Conservation (phyloP, 208 protist genomes). For the Trichomonas tenax region DNA sequence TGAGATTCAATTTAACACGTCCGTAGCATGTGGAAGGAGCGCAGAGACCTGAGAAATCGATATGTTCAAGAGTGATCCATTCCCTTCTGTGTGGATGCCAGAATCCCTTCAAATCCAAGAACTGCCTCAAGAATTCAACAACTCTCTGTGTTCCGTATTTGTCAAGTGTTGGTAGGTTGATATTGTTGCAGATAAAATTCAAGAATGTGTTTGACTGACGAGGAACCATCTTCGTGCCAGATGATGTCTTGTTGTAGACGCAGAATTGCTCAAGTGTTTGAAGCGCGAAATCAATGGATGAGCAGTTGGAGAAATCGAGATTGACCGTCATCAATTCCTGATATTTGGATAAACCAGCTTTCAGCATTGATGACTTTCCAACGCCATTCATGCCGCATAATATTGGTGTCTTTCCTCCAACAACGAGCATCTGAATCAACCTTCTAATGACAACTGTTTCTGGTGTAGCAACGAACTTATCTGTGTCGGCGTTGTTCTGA, state of each 20-base stretch:
- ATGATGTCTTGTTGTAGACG: constrained; percentile 62
- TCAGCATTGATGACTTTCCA: constrained; percentile 94
- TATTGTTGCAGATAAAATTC: constrained; percentile 96
- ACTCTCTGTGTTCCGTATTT: constrained; percentile 93
- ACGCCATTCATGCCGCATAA: constrained; percentile 69
- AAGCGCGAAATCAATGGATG: constrained; percentile 74
- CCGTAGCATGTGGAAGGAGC: constrained; percentile 97
- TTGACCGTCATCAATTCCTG: constrained; percentile 76
- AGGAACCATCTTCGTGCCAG: constrained; percentile 29
- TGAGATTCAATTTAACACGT: constrained; percentile 70
- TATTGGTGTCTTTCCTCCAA: constrained; percentile 58
- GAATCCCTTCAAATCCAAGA: constrained; percentile 88
- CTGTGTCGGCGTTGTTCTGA: neutral
- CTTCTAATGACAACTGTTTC: neutral
- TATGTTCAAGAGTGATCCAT: constrained; percentile 75
- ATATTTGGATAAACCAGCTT: constrained; percentile 61
- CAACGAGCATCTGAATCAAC: neutral
- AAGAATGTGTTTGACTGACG: constrained; percentile 59
- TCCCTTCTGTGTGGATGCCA: constrained; percentile 54
- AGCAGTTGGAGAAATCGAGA: constrained; percentile 92
- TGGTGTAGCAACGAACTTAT: neutral
- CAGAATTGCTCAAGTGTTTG: constrained; percentile 92
- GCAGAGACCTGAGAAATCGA: constrained; percentile 81
- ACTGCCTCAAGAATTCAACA: constrained; percentile 86
- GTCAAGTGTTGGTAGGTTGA: constrained; percentile 85